Percentiles rank a stretch among this genome's conserved stretches.
phyloP scores from a whole-genome alignment of 2,329 filamentous ascomycete species.

The Aureobasidium subglaciale region DNA sequence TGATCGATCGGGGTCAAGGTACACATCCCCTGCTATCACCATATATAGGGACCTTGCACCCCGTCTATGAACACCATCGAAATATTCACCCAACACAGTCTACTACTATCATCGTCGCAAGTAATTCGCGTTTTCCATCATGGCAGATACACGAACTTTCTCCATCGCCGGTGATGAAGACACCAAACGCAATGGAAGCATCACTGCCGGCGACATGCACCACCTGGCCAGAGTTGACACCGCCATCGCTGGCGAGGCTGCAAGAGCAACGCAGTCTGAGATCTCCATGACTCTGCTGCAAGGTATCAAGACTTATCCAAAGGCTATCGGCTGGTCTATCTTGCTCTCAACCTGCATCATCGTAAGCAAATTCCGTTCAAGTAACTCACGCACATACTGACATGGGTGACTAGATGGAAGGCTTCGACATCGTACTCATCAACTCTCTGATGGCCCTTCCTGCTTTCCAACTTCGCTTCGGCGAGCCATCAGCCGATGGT shows the following conservation, averaged over 20 bases:
- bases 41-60: too few species aligned
- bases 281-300: constrained; percentile 30
- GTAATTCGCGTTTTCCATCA: too few species aligned
- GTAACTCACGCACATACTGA: not conserved
- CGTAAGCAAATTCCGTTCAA: not conserved
- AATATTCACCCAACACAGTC: too few species aligned
- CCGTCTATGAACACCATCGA: too few species aligned
- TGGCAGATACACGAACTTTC: not conserved
- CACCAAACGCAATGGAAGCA: constrained; percentile 9
- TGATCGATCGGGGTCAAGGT: too few species aligned
- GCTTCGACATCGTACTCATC: constrained; percentile 34
- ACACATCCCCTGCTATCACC: too few species aligned
- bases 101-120: too few species aligned
- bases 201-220: constrained; percentile 15
- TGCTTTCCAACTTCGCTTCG: constrained; percentile 33
- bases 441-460: constrained; percentile 28
- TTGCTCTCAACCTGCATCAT: constrained; percentile 32
- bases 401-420: too few species aligned
- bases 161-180: not conserved
- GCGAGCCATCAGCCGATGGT: constrained; percentile 30
- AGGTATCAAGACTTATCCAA: constrained; percentile 26
- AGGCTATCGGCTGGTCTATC: constrained; percentile 33
- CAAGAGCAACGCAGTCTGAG: constrained; percentile 26
- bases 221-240: constrained; percentile 26
- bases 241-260: constrained; percentile 24